These are phyloP conservation scores for Penicillium aurantiogriseum DNA, from an alignment of 2,329 filamentous ascomycete genomes.

Conservation along the genomic window DNA sequence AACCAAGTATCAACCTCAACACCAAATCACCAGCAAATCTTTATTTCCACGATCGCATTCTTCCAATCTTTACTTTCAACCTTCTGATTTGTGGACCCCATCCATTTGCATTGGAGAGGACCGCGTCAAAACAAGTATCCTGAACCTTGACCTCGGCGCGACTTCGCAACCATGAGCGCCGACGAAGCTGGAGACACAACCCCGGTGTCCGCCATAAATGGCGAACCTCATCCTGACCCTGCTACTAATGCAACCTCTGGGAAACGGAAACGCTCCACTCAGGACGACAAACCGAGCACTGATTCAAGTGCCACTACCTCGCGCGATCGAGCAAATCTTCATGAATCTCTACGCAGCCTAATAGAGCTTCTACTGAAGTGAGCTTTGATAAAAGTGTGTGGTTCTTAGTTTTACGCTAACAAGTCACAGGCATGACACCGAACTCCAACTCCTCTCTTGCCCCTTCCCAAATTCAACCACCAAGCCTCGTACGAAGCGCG, in stretches of 20 bases:
- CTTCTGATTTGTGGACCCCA: slow-evolving; percentile 5
- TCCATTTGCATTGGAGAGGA: slow-evolving; percentile 13
- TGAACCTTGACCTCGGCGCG: slow-evolving; percentile 22
- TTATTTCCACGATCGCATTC: slow-evolving; percentile 12
- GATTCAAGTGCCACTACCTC: slow-evolving; percentile 26
- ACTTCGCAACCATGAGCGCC: slow-evolving; percentile 36
- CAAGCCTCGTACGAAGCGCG: slow-evolving; percentile 45
- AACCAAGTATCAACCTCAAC: slow-evolving; percentile 25
- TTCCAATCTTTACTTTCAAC: slow-evolving; percentile 6
- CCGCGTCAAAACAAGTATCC: slow-evolving; percentile 17
- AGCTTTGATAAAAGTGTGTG: slow-evolving; percentile 16
- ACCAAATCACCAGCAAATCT: slow-evolving; percentile 11
- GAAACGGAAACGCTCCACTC: slow-evolving; percentile 44
- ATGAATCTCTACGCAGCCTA: slow-evolving; percentile 38
- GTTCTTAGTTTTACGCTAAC: slow-evolving; percentile 20
- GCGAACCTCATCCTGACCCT: slow-evolving; percentile 34
- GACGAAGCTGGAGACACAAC: slow-evolving; percentile 35
- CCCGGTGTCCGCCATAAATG: slow-evolving; percentile 36
- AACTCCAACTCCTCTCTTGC: slow-evolving; percentile 44
- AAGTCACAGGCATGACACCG: slow-evolving; percentile 41
- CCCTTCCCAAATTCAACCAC: slow-evolving; percentile 37
- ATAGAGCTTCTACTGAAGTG: slow-evolving; percentile 33
- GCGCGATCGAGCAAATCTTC: slow-evolving; percentile 33
- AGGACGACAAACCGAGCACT: slow-evolving; percentile 30
- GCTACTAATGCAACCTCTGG: slow-evolving; percentile 35